Base-by-base conservation (phyloP, 306 rosid species). In the Vachellia pachyceras region DNA sequence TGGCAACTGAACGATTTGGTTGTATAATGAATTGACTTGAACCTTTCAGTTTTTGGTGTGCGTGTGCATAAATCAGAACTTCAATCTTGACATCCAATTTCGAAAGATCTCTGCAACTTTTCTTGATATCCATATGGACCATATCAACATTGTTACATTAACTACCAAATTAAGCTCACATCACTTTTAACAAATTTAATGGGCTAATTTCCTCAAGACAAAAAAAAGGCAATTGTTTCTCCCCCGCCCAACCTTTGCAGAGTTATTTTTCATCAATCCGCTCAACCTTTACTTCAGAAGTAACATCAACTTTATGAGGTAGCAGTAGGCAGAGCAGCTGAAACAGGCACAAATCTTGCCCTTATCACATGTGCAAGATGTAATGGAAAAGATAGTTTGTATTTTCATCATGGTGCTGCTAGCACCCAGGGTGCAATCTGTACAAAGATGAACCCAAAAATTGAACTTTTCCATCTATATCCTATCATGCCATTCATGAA, bases 401-500 rank as follows among this genome's bases (percentile, higher is more conserved):
- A 52, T 60, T 58, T 58, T 36, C 36, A 23, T 23, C 37, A 10
- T 23, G 36, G 15, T 10, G 14, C 33, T 14, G 39, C 17, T 52
- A 4, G 33, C 23, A 66, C 76, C 65, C 46, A 35, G 37, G 46
- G 7, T 5, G 35, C 50, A 37, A 45, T 69, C 36, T 42, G 11
- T 15, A 41, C 3, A 65, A 45, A 61, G 63, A 65, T 11, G 36
- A 12, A 14, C 54, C 5, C 12, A 18, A 54, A 33, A 86, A 69
- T n/a, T 23, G 11, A 60, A 68, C 11, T 73, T 46, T 1, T 63
- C 52, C 57, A 29, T 44, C 64, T 17, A 54, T 69, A n/a, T n/a
- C 60, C 61, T 44, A 80, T 83, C 68, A 29, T 10, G 15, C 1
- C 2, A 64, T 64, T 35, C 79, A 71, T 44, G 82, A 84, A 55